phyloP scores from a whole-genome alignment of 1,284 basidiomycete species.

The Pulveroboletus sp. region DNA sequence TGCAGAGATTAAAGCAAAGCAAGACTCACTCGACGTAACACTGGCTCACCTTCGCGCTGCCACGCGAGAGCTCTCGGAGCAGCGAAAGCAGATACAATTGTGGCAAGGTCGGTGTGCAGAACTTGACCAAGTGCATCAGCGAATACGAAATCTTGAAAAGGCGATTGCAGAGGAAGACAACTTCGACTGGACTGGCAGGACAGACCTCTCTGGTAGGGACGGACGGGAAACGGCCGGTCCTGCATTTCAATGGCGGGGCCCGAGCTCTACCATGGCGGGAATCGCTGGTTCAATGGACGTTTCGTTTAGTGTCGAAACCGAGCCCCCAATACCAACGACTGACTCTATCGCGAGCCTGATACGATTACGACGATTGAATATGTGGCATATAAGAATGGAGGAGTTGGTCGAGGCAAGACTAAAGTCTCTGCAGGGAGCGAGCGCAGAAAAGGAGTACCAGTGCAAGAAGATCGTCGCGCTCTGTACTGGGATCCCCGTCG shows the following conservation, averaged over 20 bases:
- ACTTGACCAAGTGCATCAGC: conserved; percentile 74
- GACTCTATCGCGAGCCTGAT: conserved; percentile 62
- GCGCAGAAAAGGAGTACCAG: conserved; percentile 82
- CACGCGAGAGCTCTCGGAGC: conserved; percentile 86
- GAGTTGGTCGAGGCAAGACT: conserved; percentile 69
- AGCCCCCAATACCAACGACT: conserved; percentile 60
- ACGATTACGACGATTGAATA: conserved; percentile 67
- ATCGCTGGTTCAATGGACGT: conserved; percentile 52
- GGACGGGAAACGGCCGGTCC: conserved; percentile 42
- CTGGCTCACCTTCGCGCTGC: conserved; percentile 86
- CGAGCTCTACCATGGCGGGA: conserved; percentile 56
- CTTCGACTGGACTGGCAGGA: conserved; percentile 90
- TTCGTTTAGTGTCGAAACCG: conserved; percentile 58
- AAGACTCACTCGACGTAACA: conserved; percentile 81
- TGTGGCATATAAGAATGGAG: conserved; percentile 82
- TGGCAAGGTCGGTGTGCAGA: conserved; percentile 72
- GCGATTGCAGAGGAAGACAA: conserved; percentile 73
- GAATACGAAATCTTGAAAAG: conserved; percentile 77
- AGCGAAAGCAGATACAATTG: conserved; percentile 76
- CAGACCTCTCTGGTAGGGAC: conserved; percentile 57
- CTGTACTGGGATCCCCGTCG: conserved; percentile 83
- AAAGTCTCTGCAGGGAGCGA: conserved; percentile 70
- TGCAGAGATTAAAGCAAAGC: conserved; percentile 81
- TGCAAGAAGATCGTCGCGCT: conserved; percentile 90
- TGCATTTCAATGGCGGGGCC: conserved; percentile 67